Percentiles rank a stretch among this genome's conserved stretches.
These are phyloP conservation scores for Hypholoma sublateritium DNA, from an alignment of 768 basidiomycete genomes.

Conservation along the genomic window DNA sequence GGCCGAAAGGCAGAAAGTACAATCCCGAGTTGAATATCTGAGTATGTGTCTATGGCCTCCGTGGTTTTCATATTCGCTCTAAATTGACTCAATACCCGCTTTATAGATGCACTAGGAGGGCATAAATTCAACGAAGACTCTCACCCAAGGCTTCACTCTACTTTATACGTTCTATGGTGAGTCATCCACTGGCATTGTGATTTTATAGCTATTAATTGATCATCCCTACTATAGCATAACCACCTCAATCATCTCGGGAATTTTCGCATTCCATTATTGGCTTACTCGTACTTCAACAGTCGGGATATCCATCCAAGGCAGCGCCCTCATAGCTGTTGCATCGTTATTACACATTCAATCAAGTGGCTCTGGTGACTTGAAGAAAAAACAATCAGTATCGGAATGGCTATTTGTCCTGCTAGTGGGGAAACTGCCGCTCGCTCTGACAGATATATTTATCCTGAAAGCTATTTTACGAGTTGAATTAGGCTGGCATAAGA, in stretches of 20 bases:
- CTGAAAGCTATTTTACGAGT: constrained; percentile 23
- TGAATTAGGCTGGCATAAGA: constrained; percentile 20
- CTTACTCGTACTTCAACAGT: constrained; percentile 31
- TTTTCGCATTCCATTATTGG: constrained; percentile 31
- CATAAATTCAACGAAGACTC: constrained; percentile 24
- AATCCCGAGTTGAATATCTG: constrained; percentile 22
- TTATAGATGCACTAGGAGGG: constrained; percentile 27
- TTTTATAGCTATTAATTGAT: not conserved
- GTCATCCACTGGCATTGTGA: not conserved
- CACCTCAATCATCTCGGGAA: not conserved
- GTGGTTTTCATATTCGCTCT: not conserved
- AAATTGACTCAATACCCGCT: too few relatives aligned
- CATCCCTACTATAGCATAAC: constrained; percentile 10
- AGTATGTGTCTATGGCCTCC: constrained; percentile 17
- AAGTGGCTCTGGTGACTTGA: not conserved
- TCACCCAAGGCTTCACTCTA: constrained; percentile 17
- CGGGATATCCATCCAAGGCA: constrained; percentile 28
- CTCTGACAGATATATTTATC: constrained; percentile 20
- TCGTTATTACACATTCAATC: constrained; percentile 4
- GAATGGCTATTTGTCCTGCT: not conserved
- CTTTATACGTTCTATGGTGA: constrained; percentile 12
- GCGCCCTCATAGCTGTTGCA: constrained; percentile 16
- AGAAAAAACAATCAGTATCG: not conserved
- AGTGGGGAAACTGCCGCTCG: not conserved
- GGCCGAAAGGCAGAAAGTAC: constrained; percentile 16